Evolutionary conservation across 768 basidiomycete genomes (phyloP).

Genomic region (Coprinopsis strossmayeri): DNA sequence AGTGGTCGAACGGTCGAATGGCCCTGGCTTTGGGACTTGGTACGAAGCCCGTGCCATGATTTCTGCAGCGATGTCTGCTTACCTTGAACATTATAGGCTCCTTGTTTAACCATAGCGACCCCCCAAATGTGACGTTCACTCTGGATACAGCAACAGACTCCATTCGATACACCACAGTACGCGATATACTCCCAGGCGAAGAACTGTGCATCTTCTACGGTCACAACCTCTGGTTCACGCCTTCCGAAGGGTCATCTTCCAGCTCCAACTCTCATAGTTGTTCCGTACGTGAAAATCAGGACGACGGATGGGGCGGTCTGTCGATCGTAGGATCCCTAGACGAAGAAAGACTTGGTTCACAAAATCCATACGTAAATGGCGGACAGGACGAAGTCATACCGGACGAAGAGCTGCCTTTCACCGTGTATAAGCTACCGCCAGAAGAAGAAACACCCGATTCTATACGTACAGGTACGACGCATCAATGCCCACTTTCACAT

Average conservation of each 20-base stretch:
- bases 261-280: background rate
- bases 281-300: slow-evolving; percentile 13
- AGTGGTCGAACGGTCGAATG: slow-evolving; percentile 68
- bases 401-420: slow-evolving; percentile 62
- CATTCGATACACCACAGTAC: slow-evolving; percentile 56
- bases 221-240: slow-evolving; percentile 59
- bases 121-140: slow-evolving; percentile 65
- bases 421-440: slow-evolving; percentile 48
- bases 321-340: no score
- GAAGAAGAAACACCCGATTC: slow-evolving; percentile 57
- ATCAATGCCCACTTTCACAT: background rate
- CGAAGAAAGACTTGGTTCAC: no score
- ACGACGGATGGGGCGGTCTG: slow-evolving; percentile 47
- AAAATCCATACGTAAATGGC: slow-evolving; percentile 27
- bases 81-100: slow-evolving; percentile 43
- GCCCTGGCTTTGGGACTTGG: slow-evolving; percentile 77
- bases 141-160: slow-evolving; percentile 47
- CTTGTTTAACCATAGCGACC: slow-evolving; percentile 70
- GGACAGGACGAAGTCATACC: slow-evolving; percentile 42
- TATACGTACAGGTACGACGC: slow-evolving; percentile 46
- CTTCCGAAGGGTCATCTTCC: slow-evolving; percentile 18
- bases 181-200: slow-evolving; percentile 49
- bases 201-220: slow-evolving; percentile 81
- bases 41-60: slow-evolving; percentile 21
- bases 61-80: background rate